phyloP scores from a whole-genome alignment of 1,139 yeast species.

The Yamadazyma sp. region DNA sequence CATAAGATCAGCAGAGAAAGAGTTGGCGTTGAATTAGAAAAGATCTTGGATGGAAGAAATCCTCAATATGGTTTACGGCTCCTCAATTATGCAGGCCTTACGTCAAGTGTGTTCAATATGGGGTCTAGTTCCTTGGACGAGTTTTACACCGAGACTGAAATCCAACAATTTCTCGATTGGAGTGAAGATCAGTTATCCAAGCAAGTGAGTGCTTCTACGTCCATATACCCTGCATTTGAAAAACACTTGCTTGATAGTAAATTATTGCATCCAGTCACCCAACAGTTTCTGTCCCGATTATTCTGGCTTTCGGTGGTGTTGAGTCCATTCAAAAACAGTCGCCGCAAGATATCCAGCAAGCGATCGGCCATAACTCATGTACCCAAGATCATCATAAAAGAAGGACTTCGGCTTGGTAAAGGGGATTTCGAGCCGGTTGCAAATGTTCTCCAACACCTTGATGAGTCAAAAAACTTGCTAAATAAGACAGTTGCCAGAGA shows the following conservation, averaged over 20 bases:
- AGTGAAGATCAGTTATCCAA: conserved; percentile 2
- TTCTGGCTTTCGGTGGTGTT: conserved; percentile 52
- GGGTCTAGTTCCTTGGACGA: conserved; percentile 21
- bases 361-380: conserved; percentile 32
- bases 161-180: conserved; percentile 5
- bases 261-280: not conserved
- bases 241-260: conserved; percentile 6
- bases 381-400: conserved; percentile 52
- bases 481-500: conserved; percentile 17
- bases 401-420: conserved; percentile 69
- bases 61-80: conserved; percentile 66
- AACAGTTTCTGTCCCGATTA: conserved; percentile 21
- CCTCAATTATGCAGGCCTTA: conserved; percentile 55
- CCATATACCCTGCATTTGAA: conserved; percentile 21
- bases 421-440: conserved; percentile 54
- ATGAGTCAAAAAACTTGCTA: conserved; percentile 13
- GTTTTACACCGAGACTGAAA: conserved; percentile 4
- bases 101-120: conserved; percentile 56
- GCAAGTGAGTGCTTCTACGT: conserved; percentile 23
- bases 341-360: conserved; percentile 38
- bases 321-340: conserved; percentile 46
- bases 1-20: conserved; percentile 87
- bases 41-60: conserved; percentile 63
- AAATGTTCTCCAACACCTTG: conserved; percentile 27
- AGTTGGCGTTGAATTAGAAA: conserved; percentile 81